Conservation (phyloP, 1,139 yeast species). For the Saccharomyces pastorianus region DNA sequence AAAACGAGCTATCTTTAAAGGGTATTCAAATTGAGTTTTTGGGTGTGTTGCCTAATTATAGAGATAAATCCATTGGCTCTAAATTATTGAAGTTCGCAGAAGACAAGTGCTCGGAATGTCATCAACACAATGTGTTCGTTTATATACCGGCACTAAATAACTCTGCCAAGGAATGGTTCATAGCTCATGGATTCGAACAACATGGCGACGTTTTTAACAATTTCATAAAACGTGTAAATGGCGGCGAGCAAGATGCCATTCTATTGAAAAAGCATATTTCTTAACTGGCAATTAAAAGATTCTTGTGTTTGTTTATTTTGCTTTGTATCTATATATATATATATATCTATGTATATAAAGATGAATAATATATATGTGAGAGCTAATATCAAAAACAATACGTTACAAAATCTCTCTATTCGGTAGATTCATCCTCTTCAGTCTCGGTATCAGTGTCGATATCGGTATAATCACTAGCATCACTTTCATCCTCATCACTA, state of each 20-base stretch:
- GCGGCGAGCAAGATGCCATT: slow-evolving; percentile 38
- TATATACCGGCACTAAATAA: slow-evolving; percentile 48
- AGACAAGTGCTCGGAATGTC: slow-evolving; percentile 45
- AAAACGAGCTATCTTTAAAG: slow-evolving; percentile 34
- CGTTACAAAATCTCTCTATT: slow-evolving; percentile 9
- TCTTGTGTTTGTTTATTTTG: not conserved
- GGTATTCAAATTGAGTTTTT: slow-evolving; percentile 57
- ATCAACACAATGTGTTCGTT: slow-evolving; percentile 47
- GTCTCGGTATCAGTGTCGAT: slow-evolving; percentile 39
- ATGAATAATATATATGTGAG: slow-evolving; percentile 1
- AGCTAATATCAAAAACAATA: not conserved
- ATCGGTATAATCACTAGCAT: slow-evolving; percentile 38
- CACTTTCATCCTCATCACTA: slow-evolving; percentile 33
- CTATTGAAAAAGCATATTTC: slow-evolving; percentile 26
- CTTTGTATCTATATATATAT: not conserved
- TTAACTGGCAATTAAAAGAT: not conserved
- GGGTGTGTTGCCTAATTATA: slow-evolving; percentile 57
- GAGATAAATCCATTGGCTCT: slow-evolving; percentile 51
- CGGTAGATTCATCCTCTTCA: slow-evolving; percentile 24
- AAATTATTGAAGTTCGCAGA: slow-evolving; percentile 48
- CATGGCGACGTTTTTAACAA: slow-evolving; percentile 40
- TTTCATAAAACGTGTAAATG: slow-evolving; percentile 42
- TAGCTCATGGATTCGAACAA: slow-evolving; percentile 43
- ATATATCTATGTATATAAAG: slow-evolving; percentile 4
- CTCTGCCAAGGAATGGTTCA: slow-evolving; percentile 49